A percentile compares a stretch with the other conserved stretches of the same genome.
Evolutionary conservation across 202 grass and related monocot genomes (phyloP).

Genomic region (Saccharum hybrid): DNA sequence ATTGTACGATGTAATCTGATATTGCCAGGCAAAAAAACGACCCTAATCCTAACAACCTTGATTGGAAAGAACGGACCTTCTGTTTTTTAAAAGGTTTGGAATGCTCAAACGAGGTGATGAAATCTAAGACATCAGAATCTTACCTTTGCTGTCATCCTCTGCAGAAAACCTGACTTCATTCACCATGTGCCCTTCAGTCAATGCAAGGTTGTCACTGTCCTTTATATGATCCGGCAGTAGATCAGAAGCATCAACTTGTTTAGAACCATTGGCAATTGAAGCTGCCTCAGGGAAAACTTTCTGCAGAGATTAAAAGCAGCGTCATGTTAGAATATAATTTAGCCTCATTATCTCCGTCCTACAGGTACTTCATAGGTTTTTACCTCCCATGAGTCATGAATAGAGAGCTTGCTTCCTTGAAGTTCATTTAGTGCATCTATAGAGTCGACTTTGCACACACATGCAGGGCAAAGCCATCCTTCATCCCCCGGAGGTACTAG

Average conservation of each 20-base stretch:
- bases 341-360: conserved; percentile 23
- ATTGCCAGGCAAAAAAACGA: not conserved
- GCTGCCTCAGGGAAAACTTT: conserved; percentile 93
- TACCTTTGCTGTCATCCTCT: conserved; percentile 51
- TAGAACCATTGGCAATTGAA: conserved; percentile 56
- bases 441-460: conserved; percentile 90
- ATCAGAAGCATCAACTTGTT: conserved; percentile 58
- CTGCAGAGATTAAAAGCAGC: conserved; percentile 55
- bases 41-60: not conserved
- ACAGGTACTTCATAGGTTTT: conserved; percentile 34
- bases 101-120: conserved; percentile 60
- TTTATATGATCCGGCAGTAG: conserved; percentile 66
- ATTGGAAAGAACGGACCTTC: conserved; percentile 25
- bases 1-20: not conserved
- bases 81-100: conserved; percentile 47
- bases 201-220: conserved; percentile 59
- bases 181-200: conserved; percentile 36
- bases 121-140: conserved; percentile 61
- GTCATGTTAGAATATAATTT: conserved; percentile 12
- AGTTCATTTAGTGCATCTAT: conserved; percentile 88
- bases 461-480: conserved; percentile 94
- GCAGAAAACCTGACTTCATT: conserved; percentile 52
- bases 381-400: conserved; percentile 97
- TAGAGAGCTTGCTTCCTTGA: conserved; percentile 75
- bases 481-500: conserved; percentile 80